Conservation (phyloP, 2,329 filamentous ascomycete species). For the Emergomyces pasteurianus region DNA sequence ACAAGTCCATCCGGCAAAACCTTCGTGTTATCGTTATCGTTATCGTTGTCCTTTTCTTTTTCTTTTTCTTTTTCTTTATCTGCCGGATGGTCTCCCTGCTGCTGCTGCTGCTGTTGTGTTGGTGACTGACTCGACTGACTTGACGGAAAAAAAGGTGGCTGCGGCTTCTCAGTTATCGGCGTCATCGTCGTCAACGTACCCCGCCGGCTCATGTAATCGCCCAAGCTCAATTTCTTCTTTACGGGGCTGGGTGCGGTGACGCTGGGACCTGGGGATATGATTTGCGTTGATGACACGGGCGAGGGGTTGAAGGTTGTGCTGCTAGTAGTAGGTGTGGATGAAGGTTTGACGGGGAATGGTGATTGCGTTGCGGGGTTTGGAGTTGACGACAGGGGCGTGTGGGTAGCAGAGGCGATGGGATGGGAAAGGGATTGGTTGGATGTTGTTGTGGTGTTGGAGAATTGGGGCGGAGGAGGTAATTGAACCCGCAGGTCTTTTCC, state of each 20-base stretch:
- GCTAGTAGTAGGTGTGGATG: background rate
- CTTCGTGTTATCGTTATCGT: background rate
- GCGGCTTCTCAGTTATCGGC: conserved; percentile 31
- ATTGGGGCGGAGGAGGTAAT: conserved; percentile 15
- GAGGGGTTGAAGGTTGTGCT: conserved; percentile 5
- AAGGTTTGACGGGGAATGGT: conserved; percentile 16
- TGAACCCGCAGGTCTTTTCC: conserved; percentile 18
- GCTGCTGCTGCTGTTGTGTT: background rate
- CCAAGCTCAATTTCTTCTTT: conserved; percentile 40
- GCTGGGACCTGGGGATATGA: conserved; percentile 16
- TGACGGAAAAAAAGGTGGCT: conserved; percentile 17
- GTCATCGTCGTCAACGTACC: conserved; percentile 24
- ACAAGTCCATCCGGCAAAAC: background rate
- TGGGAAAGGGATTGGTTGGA: background rate
- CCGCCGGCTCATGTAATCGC: conserved; percentile 37
- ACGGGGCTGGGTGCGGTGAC: conserved; percentile 34
- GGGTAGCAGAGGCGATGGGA: conserved; percentile 5
- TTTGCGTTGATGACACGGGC: conserved; percentile 12
- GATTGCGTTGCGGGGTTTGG: conserved; percentile 19
- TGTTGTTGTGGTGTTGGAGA: conserved; percentile 9
- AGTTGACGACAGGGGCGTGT: conserved; percentile 21
- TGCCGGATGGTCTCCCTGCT: too few species aligned
- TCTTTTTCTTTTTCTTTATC: too few species aligned
- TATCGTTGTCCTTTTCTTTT: background rate
- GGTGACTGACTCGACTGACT: conserved; percentile 19